Conservation (phyloP, 2,329 filamentous ascomycete species). For the Arthrobotrys iridis region DNA sequence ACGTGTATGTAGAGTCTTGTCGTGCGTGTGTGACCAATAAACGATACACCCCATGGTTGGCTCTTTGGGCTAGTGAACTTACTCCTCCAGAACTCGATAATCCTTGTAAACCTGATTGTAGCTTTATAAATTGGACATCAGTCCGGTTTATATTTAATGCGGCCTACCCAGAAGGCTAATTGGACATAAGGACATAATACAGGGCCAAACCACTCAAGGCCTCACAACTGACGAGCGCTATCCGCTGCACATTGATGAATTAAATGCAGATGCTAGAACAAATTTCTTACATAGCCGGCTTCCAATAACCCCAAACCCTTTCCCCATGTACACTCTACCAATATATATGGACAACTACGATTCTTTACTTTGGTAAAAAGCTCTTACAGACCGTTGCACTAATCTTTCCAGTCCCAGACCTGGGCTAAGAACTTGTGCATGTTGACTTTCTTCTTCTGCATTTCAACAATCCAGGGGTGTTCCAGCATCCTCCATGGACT, state of each 20-base stretch:
- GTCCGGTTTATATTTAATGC: background rate
- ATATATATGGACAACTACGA: conserved; percentile 2
- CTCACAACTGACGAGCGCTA: conserved; percentile 4
- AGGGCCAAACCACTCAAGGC: background rate
- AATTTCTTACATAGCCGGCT: conserved; percentile 3
- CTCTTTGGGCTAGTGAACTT: no score
- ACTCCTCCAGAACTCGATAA: no score
- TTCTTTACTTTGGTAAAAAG: background rate
- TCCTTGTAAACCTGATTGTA: background rate
- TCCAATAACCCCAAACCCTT: conserved; percentile 5
- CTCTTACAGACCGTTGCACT: conserved; percentile 18
- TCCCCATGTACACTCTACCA: background rate
- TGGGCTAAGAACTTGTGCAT: conserved; percentile 93
- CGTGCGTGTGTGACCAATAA: no score
- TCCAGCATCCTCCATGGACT: conserved; percentile 99
- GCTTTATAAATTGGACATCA: background rate
- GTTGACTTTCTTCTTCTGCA: conserved; percentile 94
- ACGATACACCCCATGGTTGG: no score
- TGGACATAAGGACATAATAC: background rate
- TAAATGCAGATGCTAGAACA: conserved; percentile 28
- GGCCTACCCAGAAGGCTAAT: background rate
- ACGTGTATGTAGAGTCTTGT: no score
- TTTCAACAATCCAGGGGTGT: conserved; percentile 98
- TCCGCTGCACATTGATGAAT: conserved; percentile 18
- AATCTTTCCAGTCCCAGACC: conserved; percentile 96